Evolutionary conservation across 2,329 filamentous ascomycete genomes (phyloP).

Genomic region (Phialophora macrospora): DNA sequence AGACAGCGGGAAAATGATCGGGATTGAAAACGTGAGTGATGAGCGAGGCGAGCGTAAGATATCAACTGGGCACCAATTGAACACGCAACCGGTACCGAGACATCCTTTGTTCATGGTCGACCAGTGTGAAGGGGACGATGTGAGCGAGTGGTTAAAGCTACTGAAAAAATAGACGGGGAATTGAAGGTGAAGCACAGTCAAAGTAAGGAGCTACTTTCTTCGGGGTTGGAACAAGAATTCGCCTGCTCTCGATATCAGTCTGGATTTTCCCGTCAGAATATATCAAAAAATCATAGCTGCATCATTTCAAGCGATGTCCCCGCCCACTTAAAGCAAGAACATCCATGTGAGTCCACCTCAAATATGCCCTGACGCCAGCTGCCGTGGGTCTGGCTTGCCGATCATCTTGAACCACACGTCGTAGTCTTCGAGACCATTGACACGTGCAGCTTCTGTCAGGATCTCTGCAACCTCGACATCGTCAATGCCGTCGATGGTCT

Average conservation of each 20-base stretch:
- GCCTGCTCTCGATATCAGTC: not conserved
- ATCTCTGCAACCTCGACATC: constrained; percentile 15
- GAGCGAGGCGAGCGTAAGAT: not conserved
- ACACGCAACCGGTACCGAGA: not conserved
- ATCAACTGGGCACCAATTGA: not conserved
- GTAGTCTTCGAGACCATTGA: constrained; percentile 18
- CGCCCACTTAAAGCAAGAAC: not conserved
- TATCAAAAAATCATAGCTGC: not conserved
- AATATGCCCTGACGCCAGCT: not conserved
- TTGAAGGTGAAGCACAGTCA: not conserved
- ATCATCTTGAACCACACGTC: constrained; percentile 18
- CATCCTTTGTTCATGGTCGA: constrained; percentile 12
- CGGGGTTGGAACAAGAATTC: not conserved
- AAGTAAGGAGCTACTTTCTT: not conserved
- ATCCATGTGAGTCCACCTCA: not conserved
- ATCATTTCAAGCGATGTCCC: not conserved
- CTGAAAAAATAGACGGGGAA: not conserved
- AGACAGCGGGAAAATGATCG: not conserved
- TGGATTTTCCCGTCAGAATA: not conserved
- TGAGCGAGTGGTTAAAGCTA: not conserved
- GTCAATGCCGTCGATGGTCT: constrained; percentile 7
- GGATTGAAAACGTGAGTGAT: not conserved
- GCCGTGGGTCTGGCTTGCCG: constrained; percentile 8
- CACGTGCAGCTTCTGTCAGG: constrained; percentile 1
- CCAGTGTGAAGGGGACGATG: not conserved